Evolutionary conservation across 495 filamentous ascomycete species (phyloP).

Genomic region (Penicillium angulare): DNA sequence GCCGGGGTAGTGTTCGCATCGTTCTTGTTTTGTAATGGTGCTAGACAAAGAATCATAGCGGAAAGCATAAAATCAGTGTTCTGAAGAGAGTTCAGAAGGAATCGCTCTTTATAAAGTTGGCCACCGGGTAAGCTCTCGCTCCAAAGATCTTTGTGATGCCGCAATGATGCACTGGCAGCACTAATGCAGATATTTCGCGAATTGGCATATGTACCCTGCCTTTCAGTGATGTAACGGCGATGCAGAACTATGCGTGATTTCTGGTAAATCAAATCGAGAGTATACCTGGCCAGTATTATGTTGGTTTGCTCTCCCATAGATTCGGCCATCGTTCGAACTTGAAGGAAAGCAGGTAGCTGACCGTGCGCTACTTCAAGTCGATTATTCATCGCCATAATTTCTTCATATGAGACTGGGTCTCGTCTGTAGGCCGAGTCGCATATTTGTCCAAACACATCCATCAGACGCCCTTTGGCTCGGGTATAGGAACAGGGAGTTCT

Average conservation of each 20-base stretch:
- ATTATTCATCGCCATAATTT: constrained; percentile 73
- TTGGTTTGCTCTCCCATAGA: constrained; percentile 71
- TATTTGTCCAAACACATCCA: constrained; percentile 44
- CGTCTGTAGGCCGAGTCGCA: constrained; percentile 44
- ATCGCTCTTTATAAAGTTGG: constrained; percentile 67
- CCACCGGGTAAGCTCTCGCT: constrained; percentile 72
- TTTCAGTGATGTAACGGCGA: constrained; percentile 73
- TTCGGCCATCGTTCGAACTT: constrained; percentile 67
- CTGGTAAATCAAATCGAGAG: constrained; percentile 76
- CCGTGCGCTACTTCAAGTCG: constrained; percentile 66
- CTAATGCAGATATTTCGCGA: constrained; percentile 81
- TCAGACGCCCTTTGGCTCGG: constrained; percentile 39
- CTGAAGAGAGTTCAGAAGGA: constrained; percentile 75
- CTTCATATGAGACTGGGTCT: constrained; percentile 64
- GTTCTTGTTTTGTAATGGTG: constrained; percentile 48
- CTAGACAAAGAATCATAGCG: constrained; percentile 83
- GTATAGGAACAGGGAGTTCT: constrained; percentile 36
- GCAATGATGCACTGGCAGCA: constrained; percentile 72
- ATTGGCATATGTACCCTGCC: constrained; percentile 70
- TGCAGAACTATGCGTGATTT: constrained; percentile 83
- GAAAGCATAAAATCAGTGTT: constrained; percentile 82
- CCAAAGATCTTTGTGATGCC: constrained; percentile 73
- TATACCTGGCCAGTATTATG: constrained; percentile 78
- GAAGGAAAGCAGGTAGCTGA: constrained; percentile 66
- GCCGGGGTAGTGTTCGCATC: constrained; percentile 3